phyloP scores from a whole-genome alignment of 2,329 filamentous ascomycete genomes.

The Iodosphaeria phyllophila region DNA sequence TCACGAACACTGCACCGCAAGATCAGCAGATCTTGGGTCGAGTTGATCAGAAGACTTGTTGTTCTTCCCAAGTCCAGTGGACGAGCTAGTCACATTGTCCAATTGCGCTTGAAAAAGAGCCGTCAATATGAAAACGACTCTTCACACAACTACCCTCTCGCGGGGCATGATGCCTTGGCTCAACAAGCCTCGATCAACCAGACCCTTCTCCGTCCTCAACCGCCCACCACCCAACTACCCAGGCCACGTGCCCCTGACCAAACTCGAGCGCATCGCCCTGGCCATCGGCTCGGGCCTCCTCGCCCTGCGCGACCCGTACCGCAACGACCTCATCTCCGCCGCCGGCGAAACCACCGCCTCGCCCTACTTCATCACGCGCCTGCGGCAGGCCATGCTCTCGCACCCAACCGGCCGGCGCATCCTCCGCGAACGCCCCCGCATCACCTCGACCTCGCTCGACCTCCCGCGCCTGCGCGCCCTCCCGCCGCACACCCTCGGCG shows the following conservation, averaged over 20 bases:
- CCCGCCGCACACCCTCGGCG: constrained; percentile 57
- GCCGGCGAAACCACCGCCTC: constrained; percentile 90
- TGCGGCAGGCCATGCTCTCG: constrained; percentile 80
- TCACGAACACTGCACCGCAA: too few species aligned
- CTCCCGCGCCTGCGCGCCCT: constrained; percentile 54
- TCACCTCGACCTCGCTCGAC: constrained; percentile 55
- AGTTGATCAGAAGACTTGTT: too few species aligned
- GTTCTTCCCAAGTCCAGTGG: too few species aligned
- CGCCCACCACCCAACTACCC: constrained; percentile 77
- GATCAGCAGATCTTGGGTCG: too few species aligned
- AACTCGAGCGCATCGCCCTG: constrained; percentile 55
- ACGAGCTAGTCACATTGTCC: too few species aligned
- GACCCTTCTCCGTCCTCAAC: constrained; percentile 60
- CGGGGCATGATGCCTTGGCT: too few species aligned
- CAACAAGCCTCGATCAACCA: constrained; percentile 4
- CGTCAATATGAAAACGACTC: too few species aligned
- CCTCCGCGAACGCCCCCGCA: constrained; percentile 72
- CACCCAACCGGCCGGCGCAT: constrained; percentile 75
- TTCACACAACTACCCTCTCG: too few species aligned
- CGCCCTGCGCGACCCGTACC: constrained; percentile 55
- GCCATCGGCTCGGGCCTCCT: constrained; percentile 44
- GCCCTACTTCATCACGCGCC: constrained; percentile 84
- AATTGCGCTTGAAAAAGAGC: too few species aligned
- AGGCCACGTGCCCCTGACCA: constrained; percentile 77
- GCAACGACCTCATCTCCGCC: constrained; percentile 81